phyloP scores from a whole-genome alignment of 2,329 filamentous ascomycete species.

The Arthrobotrys conoides region DNA sequence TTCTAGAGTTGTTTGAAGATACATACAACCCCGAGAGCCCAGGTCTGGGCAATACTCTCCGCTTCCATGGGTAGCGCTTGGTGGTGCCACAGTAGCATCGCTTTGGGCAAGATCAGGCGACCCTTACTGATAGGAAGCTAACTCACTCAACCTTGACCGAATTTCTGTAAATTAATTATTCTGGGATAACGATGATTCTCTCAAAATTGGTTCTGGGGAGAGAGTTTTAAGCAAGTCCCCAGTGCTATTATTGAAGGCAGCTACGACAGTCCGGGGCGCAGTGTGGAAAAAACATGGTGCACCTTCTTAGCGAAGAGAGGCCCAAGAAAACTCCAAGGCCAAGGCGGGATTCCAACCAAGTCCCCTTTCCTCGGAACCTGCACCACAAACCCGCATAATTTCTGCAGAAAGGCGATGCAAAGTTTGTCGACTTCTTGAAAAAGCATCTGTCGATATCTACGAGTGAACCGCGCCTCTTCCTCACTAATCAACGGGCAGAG shows the following conservation, averaged over 20 bases:
- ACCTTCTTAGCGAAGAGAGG: conserved; percentile 26
- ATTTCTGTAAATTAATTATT: conserved; percentile 33
- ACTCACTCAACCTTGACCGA: conserved; percentile 8
- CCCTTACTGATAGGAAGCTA: conserved; percentile 1
- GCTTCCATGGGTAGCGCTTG: conserved; percentile 26
- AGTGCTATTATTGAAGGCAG: background rate
- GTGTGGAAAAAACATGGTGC: conserved; percentile 12
- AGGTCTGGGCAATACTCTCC: conserved; percentile 28
- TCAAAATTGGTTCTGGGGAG: conserved; percentile 1
- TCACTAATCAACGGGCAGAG: conserved; percentile 35
- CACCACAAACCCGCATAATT: conserved; percentile 29
- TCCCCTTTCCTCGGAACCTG: conserved; percentile 47
- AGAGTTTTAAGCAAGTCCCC: conserved; percentile 8
- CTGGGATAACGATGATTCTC: conserved; percentile 16
- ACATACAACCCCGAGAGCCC: conserved; percentile 1
- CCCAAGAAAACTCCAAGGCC: conserved; percentile 31
- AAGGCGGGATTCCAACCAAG: conserved; percentile 48
- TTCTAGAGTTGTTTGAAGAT: conserved; percentile 12
- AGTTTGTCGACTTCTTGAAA: conserved; percentile 31
- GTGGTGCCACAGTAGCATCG: conserved; percentile 49
- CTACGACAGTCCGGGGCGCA: conserved; percentile 11
- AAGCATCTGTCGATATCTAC: conserved; percentile 30
- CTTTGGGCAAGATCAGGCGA: conserved; percentile 19
- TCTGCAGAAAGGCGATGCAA: conserved; percentile 29
- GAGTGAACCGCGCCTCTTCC: conserved; percentile 18